These are phyloP conservation scores for Graphilbum sp. DNA, from an alignment of 2,329 filamentous ascomycete species.

Conservation along the genomic window DNA sequence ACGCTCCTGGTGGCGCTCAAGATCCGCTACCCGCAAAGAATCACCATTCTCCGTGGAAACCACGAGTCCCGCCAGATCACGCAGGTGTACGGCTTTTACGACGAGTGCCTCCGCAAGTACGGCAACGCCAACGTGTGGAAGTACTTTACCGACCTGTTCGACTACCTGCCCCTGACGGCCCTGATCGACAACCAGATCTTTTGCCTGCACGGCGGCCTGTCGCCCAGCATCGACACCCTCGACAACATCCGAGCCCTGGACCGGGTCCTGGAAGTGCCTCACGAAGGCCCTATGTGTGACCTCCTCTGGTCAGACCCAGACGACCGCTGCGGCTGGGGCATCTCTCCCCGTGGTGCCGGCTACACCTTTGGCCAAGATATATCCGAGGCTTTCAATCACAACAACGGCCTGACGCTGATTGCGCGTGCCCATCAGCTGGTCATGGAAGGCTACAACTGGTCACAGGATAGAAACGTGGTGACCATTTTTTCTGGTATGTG, in stretches of 20 bases:
- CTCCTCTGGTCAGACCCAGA: conserved; percentile 96
- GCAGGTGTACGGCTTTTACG: conserved; percentile 98
- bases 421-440: conserved; percentile 95
- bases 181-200: conserved; percentile 99
- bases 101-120: conserved; percentile 97
- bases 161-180: conserved; percentile 92
- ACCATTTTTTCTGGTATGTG: conserved; percentile 90
- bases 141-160: conserved; percentile 96
- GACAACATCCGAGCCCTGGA: conserved; percentile 93
- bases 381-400: conserved; percentile 97
- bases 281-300: conserved; percentile 97
- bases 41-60: conserved; percentile 96
- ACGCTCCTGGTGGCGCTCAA: conserved; percentile 92
- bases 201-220: conserved; percentile 91
- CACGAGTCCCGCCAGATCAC: conserved; percentile 99
- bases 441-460: conserved; percentile 99
- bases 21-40: conserved; percentile 93
- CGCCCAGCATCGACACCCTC: conserved; percentile 87
- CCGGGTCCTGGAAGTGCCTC: conserved; percentile 94
- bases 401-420: conserved; percentile 91
- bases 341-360: conserved; percentile 83
- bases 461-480: conserved; percentile 92
- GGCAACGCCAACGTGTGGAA: conserved; percentile 99
- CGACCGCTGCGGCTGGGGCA: conserved; percentile 90
- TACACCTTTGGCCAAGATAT: conserved; percentile 97